Evolutionary conservation across 2,329 filamentous ascomycete genomes (phyloP).

Genomic region (Ophiostoma himal-ulmi): DNA sequence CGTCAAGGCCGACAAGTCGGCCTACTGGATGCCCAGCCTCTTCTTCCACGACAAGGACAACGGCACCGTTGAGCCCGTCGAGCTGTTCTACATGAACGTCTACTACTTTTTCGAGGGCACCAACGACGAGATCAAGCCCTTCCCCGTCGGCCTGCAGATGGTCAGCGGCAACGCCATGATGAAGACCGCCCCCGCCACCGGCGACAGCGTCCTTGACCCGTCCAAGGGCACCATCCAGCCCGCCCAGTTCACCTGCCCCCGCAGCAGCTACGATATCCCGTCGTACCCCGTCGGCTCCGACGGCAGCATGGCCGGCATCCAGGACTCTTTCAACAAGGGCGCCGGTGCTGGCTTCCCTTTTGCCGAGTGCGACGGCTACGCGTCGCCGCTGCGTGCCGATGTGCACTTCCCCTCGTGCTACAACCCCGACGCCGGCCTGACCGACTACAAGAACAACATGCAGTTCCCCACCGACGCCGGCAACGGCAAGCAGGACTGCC

Average conservation of each 20-base stretch:
- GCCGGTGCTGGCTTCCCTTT: constrained; percentile 63
- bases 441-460: constrained; percentile 60
- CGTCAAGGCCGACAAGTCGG: constrained; percentile 62
- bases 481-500: constrained; percentile 48
- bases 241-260: constrained; percentile 57
- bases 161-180: constrained; percentile 57
- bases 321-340: constrained; percentile 49
- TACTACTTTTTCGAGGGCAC: constrained; percentile 70
- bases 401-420: constrained; percentile 71
- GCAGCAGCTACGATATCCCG: constrained; percentile 42
- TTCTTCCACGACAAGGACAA: constrained; percentile 62
- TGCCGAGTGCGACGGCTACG: constrained; percentile 58
- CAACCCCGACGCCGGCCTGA: constrained; percentile 56
- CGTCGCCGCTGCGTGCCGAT: constrained; percentile 58
- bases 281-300: constrained; percentile 52
- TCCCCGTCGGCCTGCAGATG: constrained; percentile 67
- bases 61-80: constrained; percentile 58
- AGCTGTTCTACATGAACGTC: constrained; percentile 65
- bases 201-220: constrained; percentile 47
- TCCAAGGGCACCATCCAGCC: constrained; percentile 47
- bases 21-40: constrained; percentile 71
- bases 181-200: constrained; percentile 51
- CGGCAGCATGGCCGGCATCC: constrained; percentile 50
- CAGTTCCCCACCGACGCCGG: constrained; percentile 49
- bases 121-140: constrained; percentile 61